phyloP scores from a whole-genome alignment of 306 rosid genomes.

The Senna tora region DNA sequence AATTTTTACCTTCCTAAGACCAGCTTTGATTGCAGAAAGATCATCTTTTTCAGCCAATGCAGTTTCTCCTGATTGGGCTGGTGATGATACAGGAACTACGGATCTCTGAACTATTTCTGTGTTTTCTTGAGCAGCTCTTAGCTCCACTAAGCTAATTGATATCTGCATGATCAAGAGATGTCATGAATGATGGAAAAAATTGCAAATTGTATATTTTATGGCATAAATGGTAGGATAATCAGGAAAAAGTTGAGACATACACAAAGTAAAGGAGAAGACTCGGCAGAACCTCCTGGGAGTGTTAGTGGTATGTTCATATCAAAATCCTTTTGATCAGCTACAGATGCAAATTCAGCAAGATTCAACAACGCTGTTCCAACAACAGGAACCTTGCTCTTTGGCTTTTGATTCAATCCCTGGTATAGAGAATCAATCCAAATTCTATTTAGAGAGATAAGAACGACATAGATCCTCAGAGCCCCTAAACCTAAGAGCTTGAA shows the following conservation, averaged over 20 bases:
- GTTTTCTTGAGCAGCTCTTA: slow-evolving; percentile 63
- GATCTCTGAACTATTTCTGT: slow-evolving; percentile 60
- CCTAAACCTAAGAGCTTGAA: slow-evolving; percentile 3
- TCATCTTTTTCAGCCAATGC: slow-evolving; percentile 71
- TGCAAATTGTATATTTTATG: not conserved
- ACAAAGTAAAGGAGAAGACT: slow-evolving; percentile 63
- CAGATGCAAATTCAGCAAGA: slow-evolving; percentile 71
- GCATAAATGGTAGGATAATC: slow-evolving; percentile 4
- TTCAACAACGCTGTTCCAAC: slow-evolving; percentile 79
- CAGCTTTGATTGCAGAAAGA: slow-evolving; percentile 88
- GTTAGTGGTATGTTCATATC: slow-evolving; percentile 69
- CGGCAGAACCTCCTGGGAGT: slow-evolving; percentile 47
- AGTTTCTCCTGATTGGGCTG: slow-evolving; percentile 52
- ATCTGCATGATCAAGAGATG: slow-evolving; percentile 49
- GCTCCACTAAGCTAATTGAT: slow-evolving; percentile 77
- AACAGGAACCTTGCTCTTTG: slow-evolving; percentile 67
- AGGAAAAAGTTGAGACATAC: slow-evolving; percentile 46
- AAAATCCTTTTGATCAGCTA: slow-evolving; percentile 65
- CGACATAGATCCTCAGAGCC: not conserved
- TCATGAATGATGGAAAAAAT: slow-evolving; percentile 3
- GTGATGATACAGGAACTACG: slow-evolving; percentile 58
- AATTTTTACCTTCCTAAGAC: slow-evolving; percentile 83
- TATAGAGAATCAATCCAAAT: slow-evolving; percentile 23
- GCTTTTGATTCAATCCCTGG: slow-evolving; percentile 74
- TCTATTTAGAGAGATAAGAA: not conserved